These are phyloP conservation scores for Neurospora hispaniola DNA, from an alignment of 495 filamentous ascomycete species.

Conservation along the genomic window DNA sequence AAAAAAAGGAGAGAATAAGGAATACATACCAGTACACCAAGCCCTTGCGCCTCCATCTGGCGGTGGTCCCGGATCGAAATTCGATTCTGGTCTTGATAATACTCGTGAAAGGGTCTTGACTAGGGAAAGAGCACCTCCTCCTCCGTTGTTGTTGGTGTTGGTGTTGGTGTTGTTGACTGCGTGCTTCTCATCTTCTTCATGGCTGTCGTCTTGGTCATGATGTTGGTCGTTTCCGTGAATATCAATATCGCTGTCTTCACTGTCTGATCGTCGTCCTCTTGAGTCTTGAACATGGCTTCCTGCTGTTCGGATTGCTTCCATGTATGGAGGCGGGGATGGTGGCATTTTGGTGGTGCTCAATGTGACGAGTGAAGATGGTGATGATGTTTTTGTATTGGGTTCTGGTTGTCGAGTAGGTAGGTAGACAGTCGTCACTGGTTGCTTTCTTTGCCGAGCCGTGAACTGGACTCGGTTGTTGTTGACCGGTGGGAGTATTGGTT, in stretches of 20 bases:
- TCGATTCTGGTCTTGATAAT: conserved; percentile 28
- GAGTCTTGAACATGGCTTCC: neutral
- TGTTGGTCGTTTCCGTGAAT: neutral
- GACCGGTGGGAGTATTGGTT: too few species aligned
- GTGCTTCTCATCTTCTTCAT: neutral
- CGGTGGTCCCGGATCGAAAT: conserved; percentile 36
- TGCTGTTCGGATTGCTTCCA: too few species aligned
- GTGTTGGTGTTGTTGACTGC: neutral
- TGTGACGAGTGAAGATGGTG: too few species aligned
- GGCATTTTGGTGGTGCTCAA: too few species aligned
- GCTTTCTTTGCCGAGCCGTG: too few species aligned
- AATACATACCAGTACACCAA: conserved; percentile 34
- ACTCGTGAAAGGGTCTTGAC: conserved; percentile 24
- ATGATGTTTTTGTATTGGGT: too few species aligned
- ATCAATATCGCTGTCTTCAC: neutral
- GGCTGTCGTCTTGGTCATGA: neutral
- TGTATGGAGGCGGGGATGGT: too few species aligned
- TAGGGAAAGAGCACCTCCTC: conserved; percentile 13
- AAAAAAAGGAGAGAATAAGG: neutral
- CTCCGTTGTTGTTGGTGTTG: neutral
- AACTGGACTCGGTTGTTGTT: too few species aligned
- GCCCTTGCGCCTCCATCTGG: conserved; percentile 43
- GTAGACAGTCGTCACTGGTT: too few species aligned
- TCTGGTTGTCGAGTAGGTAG: too few species aligned
- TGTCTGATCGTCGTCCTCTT: neutral